A percentile compares a stretch with the other conserved stretches of the same genome.
Conservation (phyloP, 306 rosid genomes). For the Cucurbita maxima region DNA sequence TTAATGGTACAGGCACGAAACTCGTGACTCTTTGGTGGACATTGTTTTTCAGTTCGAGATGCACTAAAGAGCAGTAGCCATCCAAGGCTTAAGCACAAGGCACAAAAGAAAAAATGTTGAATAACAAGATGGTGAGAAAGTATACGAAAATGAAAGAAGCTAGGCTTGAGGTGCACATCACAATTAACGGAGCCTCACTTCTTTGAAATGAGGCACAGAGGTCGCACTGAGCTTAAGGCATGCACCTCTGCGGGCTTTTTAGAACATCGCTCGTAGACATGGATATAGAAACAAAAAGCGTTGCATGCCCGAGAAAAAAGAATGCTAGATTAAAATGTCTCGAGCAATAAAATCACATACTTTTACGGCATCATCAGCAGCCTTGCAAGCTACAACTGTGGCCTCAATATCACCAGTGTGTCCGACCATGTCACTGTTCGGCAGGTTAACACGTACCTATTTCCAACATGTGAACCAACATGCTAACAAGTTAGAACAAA, state of each 20-base stretch:
- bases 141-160: too few species aligned
- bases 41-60: too few species aligned
- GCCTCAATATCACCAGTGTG: constrained; percentile 90
- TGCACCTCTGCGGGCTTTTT: too few species aligned
- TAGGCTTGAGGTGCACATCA: too few species aligned
- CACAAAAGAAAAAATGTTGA: too few species aligned
- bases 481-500: background rate
- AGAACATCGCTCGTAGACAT: background rate
- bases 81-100: too few species aligned
- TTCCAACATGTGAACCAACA: constrained; percentile 4
- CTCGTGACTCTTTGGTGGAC: background rate
- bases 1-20: background rate
- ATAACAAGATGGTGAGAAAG: too few species aligned
- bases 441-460: constrained; percentile 90
- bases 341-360: constrained; percentile 20
- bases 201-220: too few species aligned
- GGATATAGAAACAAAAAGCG: background rate
- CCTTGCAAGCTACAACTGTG: constrained; percentile 94
- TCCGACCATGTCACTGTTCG: constrained; percentile 97
- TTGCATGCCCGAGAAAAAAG: background rate
- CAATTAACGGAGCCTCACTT: too few species aligned
- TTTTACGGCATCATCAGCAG: constrained; percentile 89
- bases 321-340: background rate
- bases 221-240: too few species aligned
- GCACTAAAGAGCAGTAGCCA: too few species aligned